Base-by-base conservation (phyloP, 345 rosid genomes). In the Linum tenue region DNA sequence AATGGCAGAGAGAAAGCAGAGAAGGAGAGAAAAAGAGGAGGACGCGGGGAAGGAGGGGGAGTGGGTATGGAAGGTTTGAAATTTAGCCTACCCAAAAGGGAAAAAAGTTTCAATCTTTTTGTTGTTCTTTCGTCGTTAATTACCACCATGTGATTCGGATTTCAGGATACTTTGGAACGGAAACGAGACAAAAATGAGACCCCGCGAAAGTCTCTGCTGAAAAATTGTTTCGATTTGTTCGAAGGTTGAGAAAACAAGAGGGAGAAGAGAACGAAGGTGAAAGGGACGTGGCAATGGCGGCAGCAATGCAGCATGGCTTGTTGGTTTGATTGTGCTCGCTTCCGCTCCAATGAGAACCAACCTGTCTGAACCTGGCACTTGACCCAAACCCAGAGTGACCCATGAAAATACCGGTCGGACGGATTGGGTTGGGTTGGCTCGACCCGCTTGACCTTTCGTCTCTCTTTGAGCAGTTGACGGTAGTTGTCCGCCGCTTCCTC, bases 21-120 rank as follows among this genome's bases (percentile, higher is more conserved):
- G 56, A 51, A 51, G n/a, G n/a, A 51, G 56, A 51, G 56, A 51
- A 51, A 51, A 51, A 51, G 56, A 51, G n/a, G 56, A 51, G n/a
- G 56, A 51, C 12, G 56, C 10, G 56, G 56, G n/a, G 56, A n/a
- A 51, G 56, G 56, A 51, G 56, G 56, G n/a, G 56, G 56, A 51
- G 56, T 9, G n/a, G 56, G 56, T 8, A 51, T 9, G n/a, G n/a
- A n/a, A 51, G n/a, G 56, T 8, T 8, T 9, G n/a, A 51, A n/a
- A 51, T 9, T 9, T 8, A 51, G 56, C 10, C 10, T 9, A 51
- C 10, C 12, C 10, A 51, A n/a, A 51, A 51, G 56, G n/a, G 56
- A 51, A 51, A 51, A 51, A 51, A 51, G 56, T 22, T 22, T 22
- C 31, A 22, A 22, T 22, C 31, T 22, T 22, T 22, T 22, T 22